Conservation (phyloP, 1,284 basidiomycete species). For the Takashimella tepidaria region DNA sequence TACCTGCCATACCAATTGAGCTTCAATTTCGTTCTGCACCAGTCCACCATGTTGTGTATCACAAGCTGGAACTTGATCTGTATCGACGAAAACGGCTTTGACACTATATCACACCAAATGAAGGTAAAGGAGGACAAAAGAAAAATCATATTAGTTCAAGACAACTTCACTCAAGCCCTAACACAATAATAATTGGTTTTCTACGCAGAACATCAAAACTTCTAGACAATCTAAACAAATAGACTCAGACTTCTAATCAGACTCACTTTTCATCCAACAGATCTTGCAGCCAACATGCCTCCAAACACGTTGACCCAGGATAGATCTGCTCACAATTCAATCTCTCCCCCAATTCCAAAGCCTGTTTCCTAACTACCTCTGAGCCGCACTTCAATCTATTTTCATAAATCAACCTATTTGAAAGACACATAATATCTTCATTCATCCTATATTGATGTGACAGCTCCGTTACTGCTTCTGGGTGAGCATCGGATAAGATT, state of each 20-base stretch:
- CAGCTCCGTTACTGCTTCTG: conserved; percentile 73
- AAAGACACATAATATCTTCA: conserved; percentile 88
- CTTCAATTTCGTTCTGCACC: conserved; percentile 83
- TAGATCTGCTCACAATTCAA: conserved; percentile 38
- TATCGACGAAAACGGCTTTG: conserved; percentile 89
- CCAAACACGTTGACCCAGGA: conserved; percentile 48
- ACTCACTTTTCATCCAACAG: conserved; percentile 62
- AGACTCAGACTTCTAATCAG: neutral
- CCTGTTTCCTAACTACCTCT: conserved; percentile 60
- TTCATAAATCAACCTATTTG: conserved; percentile 82
- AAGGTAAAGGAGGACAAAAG: too few species aligned
- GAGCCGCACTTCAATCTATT: conserved; percentile 74
- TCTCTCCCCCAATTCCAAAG: conserved; percentile 55
- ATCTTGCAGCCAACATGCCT: conserved; percentile 64
- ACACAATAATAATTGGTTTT: too few species aligned
- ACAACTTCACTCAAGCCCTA: neutral
- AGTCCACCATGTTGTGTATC: conserved; percentile 82
- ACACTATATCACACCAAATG: conserved; percentile 52
- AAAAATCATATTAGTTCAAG: neutral
- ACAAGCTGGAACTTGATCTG: conserved; percentile 66
- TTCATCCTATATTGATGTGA: conserved; percentile 95
- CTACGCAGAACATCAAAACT: too few species aligned
- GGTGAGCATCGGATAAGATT: conserved; percentile 77
- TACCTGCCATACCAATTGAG: conserved; percentile 51
- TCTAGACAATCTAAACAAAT: neutral